Evolutionary conservation across 2,329 filamentous ascomycete genomes (phyloP).

Genomic region (Colletotrichum neosansevieriae): DNA sequence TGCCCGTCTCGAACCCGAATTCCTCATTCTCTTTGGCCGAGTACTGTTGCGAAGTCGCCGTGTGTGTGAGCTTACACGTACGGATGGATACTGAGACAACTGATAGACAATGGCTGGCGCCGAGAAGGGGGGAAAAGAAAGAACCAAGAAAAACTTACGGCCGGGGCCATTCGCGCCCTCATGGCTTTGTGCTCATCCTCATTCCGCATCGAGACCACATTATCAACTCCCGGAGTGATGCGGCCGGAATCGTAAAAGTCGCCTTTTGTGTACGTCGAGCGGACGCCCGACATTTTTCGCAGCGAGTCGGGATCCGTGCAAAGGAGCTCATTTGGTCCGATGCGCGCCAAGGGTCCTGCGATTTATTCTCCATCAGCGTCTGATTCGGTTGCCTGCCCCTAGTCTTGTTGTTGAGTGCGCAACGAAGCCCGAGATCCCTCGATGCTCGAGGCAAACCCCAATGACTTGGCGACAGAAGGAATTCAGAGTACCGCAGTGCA

Average conservation of each 20-base stretch:
- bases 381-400: slow-evolving; percentile 35
- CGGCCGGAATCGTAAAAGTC: slow-evolving; percentile 53
- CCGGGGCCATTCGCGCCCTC: slow-evolving; percentile 58
- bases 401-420: background rate
- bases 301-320: slow-evolving; percentile 53
- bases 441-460: background rate
- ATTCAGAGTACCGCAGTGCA: background rate
- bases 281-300: slow-evolving; percentile 49
- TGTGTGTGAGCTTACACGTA: background rate
- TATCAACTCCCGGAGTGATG: slow-evolving; percentile 52
- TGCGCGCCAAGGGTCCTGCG: slow-evolving; percentile 52
- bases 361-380: slow-evolving; percentile 20
- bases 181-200: slow-evolving; percentile 52
- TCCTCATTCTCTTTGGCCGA: slow-evolving; percentile 62
- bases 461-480: background rate
- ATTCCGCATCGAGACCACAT: slow-evolving; percentile 51
- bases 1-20: slow-evolving; percentile 54
- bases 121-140: background rate
- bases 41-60: slow-evolving; percentile 53
- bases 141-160: slow-evolving; percentile 48
- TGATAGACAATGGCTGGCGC: background rate
- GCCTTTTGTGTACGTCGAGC: slow-evolving; percentile 53
- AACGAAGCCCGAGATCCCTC: background rate
- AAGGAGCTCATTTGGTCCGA: slow-evolving; percentile 57
- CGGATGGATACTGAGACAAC: slow-evolving; percentile 13